Evolutionary conservation across 2,329 filamentous ascomycete species (phyloP), one percentile per base, ranked within the genome.

Genomic region (Penicillium sp.): DNA sequence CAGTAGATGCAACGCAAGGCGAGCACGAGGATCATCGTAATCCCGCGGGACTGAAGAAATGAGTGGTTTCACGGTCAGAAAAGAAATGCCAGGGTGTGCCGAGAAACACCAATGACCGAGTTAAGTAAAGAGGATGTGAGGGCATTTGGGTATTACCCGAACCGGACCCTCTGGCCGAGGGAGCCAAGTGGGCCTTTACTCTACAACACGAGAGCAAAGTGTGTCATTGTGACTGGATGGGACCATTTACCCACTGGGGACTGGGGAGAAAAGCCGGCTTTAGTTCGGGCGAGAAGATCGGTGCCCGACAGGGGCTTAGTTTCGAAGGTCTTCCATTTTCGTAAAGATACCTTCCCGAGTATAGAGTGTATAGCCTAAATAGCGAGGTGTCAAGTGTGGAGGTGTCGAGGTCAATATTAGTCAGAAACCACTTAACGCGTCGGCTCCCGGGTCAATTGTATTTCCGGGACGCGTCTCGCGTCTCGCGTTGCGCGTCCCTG

Each of bases 401-500:
- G 24, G 27, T 32, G 40, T 38, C 35, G 18, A 41, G 23, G 25
- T 42, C 20, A 5, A 3, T 6, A 18, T 39, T 40, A 48, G 15
- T 42, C 40, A 49, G 45, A 66, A 66, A 68, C 53, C 64, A 68
- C 66, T 69, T 68, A 56, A 68, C 66, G 61, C 66, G 66, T 66
- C 18, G 33, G 15, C 18, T 28, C 18, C 7, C 6, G 62, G 51
- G 54, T 56, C 38, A 61, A 56, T 24, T 1, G 45, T 55, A 31
- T 2, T 23, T 60, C 66, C 63, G 55, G 10, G 20, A 49, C 47
- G 47, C 47, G 47, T 32, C 1, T 50, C 51, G 53, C 47, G 50
- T 45, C 45, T 59, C 28, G 59, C 59, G 63, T 57, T 35, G 59
- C 65, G 64, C 58, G 62, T 66, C 46, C 31, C 37, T 33, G 48